Evolutionary conservation across 345 rosid species (phyloP).

Genomic region (Salix udensis): DNA sequence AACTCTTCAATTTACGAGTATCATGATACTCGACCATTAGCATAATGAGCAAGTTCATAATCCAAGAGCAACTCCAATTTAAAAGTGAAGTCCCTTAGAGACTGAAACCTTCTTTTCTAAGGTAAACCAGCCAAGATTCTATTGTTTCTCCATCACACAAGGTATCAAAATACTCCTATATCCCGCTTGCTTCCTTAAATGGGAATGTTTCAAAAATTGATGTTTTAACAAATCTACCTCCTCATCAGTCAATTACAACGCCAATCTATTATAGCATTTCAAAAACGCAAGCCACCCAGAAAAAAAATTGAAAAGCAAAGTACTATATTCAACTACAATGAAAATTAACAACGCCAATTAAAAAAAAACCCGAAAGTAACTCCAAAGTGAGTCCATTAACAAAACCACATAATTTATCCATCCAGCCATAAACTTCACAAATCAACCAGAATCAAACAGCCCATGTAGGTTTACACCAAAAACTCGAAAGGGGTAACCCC

Average conservation of each 20-base stretch:
- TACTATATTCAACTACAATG: neutral
- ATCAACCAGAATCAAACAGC: neutral
- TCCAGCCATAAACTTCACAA: neutral
- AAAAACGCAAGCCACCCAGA: neutral
- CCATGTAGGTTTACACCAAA: neutral
- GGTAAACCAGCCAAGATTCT: neutral
- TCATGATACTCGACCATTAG: neutral
- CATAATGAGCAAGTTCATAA: neutral
- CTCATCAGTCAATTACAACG: neutral
- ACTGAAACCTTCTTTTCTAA: no score
- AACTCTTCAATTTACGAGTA: no score
- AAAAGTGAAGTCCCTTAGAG: neutral
- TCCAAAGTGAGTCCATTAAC: neutral
- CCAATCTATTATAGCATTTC: neutral
- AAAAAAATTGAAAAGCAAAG: neutral
- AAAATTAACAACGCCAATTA: neutral
- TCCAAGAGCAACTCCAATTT: slow-evolving; percentile 4
- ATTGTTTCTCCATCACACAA: neutral
- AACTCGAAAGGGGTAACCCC: neutral
- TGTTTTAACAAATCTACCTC: neutral
- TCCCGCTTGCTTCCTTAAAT: neutral
- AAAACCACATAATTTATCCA: neutral
- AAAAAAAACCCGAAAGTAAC: neutral
- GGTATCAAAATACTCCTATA: neutral
- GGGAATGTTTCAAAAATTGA: neutral